These are phyloP conservation scores for Euryodendron excelsum DNA, from an alignment of 148 eudicot species.

Conservation along the genomic window DNA sequence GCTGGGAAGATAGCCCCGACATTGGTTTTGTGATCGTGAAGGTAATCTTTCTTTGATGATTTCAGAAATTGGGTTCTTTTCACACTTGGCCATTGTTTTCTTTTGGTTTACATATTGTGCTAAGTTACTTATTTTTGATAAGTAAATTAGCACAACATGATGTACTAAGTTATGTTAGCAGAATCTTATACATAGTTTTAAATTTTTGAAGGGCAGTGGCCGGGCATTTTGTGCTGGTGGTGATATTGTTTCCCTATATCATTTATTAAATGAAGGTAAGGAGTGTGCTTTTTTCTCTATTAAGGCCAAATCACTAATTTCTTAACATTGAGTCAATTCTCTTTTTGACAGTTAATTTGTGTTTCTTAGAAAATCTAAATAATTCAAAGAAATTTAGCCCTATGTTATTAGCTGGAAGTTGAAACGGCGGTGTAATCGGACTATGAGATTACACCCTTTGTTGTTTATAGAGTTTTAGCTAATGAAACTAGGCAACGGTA, in stretches of 20 bases:
- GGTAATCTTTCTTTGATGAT: constrained; percentile 36
- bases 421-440: neutral
- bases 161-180: neutral
- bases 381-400: neutral
- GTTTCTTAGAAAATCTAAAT: neutral
- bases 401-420: neutral
- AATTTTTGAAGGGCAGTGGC: constrained; percentile 72
- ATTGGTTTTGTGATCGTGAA: constrained; percentile 72
- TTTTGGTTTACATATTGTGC: neutral
- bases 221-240: constrained; percentile 95
- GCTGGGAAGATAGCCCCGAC: constrained; percentile 73
- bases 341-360: neutral
- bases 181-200: constrained; percentile 19
- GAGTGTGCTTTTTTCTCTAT: neutral
- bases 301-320: neutral
- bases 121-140: no score
- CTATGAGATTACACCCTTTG: neutral
- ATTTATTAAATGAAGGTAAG: constrained; percentile 53
- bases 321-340: neutral
- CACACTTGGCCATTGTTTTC: neutral
- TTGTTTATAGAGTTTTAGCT: neutral
- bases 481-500: neutral
- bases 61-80: neutral
- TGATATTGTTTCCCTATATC: constrained; percentile 63
- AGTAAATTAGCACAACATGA: no score